A percentile compares a stretch with the other conserved stretches of the same genome.
Evolutionary conservation across 2,329 filamentous ascomycete species (phyloP).

Genomic region (Cadophora luteo-olivacea): DNA sequence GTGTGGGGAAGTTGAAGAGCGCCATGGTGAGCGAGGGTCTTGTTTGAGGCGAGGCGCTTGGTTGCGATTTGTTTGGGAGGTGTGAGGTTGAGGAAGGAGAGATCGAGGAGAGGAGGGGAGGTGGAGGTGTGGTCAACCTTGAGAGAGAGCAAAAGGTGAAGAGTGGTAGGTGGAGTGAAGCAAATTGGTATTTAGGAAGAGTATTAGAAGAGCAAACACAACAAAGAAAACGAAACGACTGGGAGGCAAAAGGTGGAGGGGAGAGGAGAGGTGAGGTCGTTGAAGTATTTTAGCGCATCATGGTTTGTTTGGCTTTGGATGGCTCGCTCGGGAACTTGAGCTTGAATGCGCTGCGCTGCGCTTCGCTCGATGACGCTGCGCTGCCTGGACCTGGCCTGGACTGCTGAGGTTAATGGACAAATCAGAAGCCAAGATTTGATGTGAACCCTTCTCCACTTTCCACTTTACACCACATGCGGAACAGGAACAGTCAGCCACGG

Average conservation of each 20-base stretch:
- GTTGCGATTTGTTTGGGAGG: neutral
- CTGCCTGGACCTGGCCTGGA: neutral
- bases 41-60: conserved; percentile 29
- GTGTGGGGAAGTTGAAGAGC: conserved; percentile 3
- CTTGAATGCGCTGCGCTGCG: neutral
- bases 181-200: conserved; percentile 3
- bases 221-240: conserved; percentile 1
- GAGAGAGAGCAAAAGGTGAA: neutral
- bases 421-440: neutral
- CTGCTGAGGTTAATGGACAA: neutral
- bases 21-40: conserved; percentile 22
- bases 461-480: neutral
- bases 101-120: conserved; percentile 2
- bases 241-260: conserved; percentile 4
- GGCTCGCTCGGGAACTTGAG: neutral
- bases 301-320: no score
- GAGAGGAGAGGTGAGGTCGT: neutral
- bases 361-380: neutral
- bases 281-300: neutral
- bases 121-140: neutral
- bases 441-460: neutral
- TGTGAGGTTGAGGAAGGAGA: conserved; percentile 15
- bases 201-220: neutral
- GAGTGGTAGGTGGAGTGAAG: neutral
- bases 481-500: neutral